These are phyloP conservation scores for Coemansia sp. DNA, from an alignment of 192 early-diverging fungal species.

Conservation along the genomic window DNA sequence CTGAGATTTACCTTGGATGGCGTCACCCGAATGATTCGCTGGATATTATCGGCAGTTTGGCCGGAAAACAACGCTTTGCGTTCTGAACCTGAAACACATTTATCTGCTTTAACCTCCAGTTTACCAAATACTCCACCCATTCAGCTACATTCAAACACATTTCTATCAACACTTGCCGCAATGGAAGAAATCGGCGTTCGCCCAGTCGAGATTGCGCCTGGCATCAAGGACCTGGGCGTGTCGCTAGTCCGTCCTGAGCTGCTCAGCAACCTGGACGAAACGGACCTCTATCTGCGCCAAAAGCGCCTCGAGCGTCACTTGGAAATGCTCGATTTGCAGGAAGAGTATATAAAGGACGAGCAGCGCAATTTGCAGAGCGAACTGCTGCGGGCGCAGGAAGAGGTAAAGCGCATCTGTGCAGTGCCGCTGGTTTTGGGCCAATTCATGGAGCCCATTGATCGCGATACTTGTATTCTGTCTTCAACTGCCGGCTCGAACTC, in stretches of 20 bases:
- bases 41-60: neutral
- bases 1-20: neutral
- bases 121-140: neutral
- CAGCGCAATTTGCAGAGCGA: conserved; percentile 96
- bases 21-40: neutral
- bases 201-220: conserved; percentile 42
- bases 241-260: conserved; percentile 51
- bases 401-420: conserved; percentile 97
- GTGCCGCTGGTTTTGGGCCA: conserved; percentile 99
- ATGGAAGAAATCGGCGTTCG: conserved; percentile 55
- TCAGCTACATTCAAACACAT: neutral
- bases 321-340: conserved; percentile 94
- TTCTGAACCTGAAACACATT: neutral
- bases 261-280: conserved; percentile 56
- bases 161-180: neutral
- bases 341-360: conserved; percentile 99
- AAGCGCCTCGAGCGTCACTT: conserved; percentile 94
- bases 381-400: conserved; percentile 90
- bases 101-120: neutral
- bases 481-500: conserved; percentile 91
- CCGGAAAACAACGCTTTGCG: neutral
- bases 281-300: conserved; percentile 88
- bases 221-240: conserved; percentile 52
- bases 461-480: conserved; percentile 91
- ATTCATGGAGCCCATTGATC: conserved; percentile 96